Evolutionary conservation across 768 basidiomycete species (phyloP).

Genomic region (Podaxis pistillaris): DNA sequence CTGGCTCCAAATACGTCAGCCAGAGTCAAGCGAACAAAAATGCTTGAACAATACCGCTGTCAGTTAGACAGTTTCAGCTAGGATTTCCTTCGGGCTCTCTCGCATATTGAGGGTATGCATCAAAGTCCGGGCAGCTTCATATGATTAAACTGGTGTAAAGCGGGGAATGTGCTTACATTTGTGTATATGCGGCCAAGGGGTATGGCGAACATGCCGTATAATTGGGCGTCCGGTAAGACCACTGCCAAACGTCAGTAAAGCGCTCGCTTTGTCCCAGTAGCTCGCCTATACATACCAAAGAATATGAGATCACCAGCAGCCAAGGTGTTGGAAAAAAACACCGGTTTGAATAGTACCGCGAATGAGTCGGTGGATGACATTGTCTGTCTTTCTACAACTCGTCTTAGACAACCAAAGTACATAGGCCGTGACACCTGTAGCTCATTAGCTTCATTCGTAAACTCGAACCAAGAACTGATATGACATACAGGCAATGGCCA

Average conservation of each 20-base stretch:
- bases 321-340: slow-evolving; percentile 48
- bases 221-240: slow-evolving; percentile 30
- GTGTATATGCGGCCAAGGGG: slow-evolving; percentile 43
- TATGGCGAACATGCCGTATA: slow-evolving; percentile 34
- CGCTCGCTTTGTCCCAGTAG: background rate
- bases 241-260: slow-evolving; percentile 10
- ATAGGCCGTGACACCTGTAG: slow-evolving; percentile 22
- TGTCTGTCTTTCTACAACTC: slow-evolving; percentile 50
- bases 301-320: slow-evolving; percentile 48
- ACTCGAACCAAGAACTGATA: background rate
- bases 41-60: background rate
- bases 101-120: slow-evolving; percentile 2
- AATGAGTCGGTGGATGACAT: slow-evolving; percentile 49
- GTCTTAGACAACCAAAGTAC: slow-evolving; percentile 43
- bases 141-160: background rate
- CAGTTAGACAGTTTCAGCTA: background rate
- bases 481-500: background rate
- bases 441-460: background rate
- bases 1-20: background rate
- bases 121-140: background rate
- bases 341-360: slow-evolving; percentile 55
- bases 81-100: background rate
- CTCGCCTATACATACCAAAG: slow-evolving; percentile 19
- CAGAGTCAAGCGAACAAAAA: background rate
- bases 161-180: slow-evolving; percentile 33